These are phyloP conservation scores for Triticum urartu DNA, from an alignment of 176 grass and related monocot species.

Conservation along the genomic window DNA sequence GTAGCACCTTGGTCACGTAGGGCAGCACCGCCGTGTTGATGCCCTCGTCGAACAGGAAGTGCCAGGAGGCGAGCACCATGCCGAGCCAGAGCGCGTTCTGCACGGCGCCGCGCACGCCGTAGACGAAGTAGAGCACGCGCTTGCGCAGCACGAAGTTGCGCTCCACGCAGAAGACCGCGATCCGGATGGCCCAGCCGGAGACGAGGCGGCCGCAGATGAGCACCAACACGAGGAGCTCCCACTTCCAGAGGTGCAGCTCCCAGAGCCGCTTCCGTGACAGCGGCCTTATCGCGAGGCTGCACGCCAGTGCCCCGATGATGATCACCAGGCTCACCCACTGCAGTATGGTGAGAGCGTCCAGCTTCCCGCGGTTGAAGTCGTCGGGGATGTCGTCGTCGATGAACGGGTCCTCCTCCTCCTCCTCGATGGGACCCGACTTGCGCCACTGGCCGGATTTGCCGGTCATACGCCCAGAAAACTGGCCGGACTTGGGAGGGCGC, in stretches of 20 bases:
- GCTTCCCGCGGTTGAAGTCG: constrained; percentile 61
- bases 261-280: constrained; percentile 29
- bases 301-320: constrained; percentile 51
- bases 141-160: constrained; percentile 72
- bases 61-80: constrained; percentile 63
- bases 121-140: constrained; percentile 81
- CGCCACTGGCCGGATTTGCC: constrained; percentile 47
- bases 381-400: constrained; percentile 71
- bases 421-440: constrained; percentile 51
- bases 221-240: constrained; percentile 61
- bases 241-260: constrained; percentile 65
- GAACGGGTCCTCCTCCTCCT: constrained; percentile 83
- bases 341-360: constrained; percentile 53
- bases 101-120: constrained; percentile 62
- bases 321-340: constrained; percentile 67
- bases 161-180: constrained; percentile 60
- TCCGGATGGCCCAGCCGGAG: constrained; percentile 61
- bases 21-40: constrained; percentile 31
- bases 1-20: constrained; percentile 63
- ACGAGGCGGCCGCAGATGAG: constrained; percentile 78
- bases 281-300: constrained; percentile 38
- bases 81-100: constrained; percentile 74
- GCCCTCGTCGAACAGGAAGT: constrained; percentile 58
- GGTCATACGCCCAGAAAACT: constrained; percentile 37
- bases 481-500: constrained; percentile 44